Conservation (phyloP, 2,329 filamentous ascomycete species). For the Aspergillus sclerotialis region DNA sequence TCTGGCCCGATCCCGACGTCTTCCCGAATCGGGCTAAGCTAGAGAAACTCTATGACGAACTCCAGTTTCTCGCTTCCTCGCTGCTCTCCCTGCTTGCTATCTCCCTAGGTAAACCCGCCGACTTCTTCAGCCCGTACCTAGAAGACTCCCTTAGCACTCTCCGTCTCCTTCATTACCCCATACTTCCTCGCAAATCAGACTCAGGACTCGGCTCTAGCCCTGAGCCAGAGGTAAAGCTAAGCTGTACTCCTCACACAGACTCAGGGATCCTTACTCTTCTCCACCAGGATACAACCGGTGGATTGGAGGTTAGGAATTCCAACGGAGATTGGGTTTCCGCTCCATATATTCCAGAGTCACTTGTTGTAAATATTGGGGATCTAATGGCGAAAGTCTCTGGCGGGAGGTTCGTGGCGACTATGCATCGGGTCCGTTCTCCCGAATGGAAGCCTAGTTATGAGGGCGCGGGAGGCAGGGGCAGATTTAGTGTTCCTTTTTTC, state of each 20-base stretch:
- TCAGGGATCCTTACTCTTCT: conserved; percentile 43
- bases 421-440: conserved; percentile 36
- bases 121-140: conserved; percentile 37
- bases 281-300: conserved; percentile 42
- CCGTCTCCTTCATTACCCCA: conserved; percentile 40
- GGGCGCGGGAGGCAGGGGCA: conserved; percentile 13
- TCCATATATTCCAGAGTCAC: conserved; percentile 33
- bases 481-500: conserved; percentile 43
- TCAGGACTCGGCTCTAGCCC: conserved; percentile 1
- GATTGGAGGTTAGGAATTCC: conserved; percentile 41
- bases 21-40: conserved; percentile 20
- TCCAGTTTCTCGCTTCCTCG: conserved; percentile 32
- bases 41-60: conserved; percentile 33
- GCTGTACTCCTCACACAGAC: conserved; percentile 32
- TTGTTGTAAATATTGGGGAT: conserved; percentile 43
- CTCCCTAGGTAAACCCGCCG: conserved; percentile 30
- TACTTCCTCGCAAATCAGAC: conserved; percentile 2
- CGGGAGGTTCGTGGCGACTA: conserved; percentile 39
- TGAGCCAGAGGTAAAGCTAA: conserved; percentile 10
- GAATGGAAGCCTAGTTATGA: conserved; percentile 1
- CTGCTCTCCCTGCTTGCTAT: conserved; percentile 35
- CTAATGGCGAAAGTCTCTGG: conserved; percentile 37
- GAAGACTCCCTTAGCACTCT: conserved; percentile 38
- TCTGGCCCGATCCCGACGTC: conserved; percentile 31
- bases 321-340: conserved; percentile 36